Base-by-base conservation (phyloP, 352 stramenopile species). In the Pythium chondricola region DNA sequence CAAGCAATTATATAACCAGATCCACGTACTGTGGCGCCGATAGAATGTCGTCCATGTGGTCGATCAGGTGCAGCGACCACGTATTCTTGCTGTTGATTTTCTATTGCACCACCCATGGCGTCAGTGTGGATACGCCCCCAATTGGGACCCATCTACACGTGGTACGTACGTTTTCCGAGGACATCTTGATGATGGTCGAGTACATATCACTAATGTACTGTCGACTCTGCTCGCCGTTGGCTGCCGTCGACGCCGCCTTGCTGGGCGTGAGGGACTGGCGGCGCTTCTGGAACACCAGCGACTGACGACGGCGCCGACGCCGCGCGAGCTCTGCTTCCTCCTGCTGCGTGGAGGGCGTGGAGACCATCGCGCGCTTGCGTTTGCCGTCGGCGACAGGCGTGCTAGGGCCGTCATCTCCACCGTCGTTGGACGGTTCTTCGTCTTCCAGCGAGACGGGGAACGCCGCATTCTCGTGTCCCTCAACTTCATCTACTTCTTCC, bases 31-130 rank as follows among this genome's bases (percentile, higher is more conserved):
- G 70, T 29, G 72, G 75, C 31, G 74, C 65, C 20, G 74, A 67
- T 5, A 98, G 73, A 49, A 98, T 94, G 41, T 96, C 88, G 48
- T 97, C 87, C 81, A 99, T 98, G 71, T 98, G 95, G 57, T 99
- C 95, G 69, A 99, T 99, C 44, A 99, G 60, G 47, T 96, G 79
- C 43, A 98, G 73, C 40, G 85, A 95, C 95, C 95, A 99, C 52
- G 89, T 96, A 71, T 98, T 98, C 52, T 96, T 95, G 30, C 93
- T 85, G 61, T 98, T 99, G 66, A 99, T 98, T 88, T 97, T 97
- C 78, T 98, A 80, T 52, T n/a, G n/a, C n/a, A n/a, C n/a, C n/a
- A n/a, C n/a, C n/a, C n/a, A n/a, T n/a, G n/a, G n/a, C n/a, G n/a
- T n/a, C n/a, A n/a, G n/a, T n/a, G n/a, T n/a, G n/a, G n/a, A 3